Evolutionary conservation across 805 yeast genomes (phyloP), one percentile per base, ranked within the genome.

Genomic region (Candida lessepsii): DNA sequence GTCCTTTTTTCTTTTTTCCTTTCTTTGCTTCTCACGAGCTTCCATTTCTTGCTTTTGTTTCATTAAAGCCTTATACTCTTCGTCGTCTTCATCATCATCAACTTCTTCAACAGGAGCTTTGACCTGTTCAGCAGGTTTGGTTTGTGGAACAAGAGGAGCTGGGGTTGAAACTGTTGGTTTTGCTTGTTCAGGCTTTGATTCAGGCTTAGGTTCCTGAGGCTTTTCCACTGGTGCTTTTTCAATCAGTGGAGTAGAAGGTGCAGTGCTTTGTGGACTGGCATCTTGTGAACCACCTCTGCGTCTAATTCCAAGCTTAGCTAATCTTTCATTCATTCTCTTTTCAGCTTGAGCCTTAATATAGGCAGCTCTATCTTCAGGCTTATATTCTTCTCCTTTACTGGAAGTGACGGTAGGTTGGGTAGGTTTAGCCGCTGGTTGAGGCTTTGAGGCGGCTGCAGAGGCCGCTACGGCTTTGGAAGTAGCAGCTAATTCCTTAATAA

Each of bases 281-380:
- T 28, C 35, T 20, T 19, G 18, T 19, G 27, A 16, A 3, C 33
- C 42, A 13, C 51, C 47, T 45, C 55, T 57, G 42, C 65, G 62
- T 55, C 79, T 67, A 44, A 87, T 75, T 2, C 96, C 96, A 42
- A 88, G 71, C 46, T 81, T 84, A 2, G 95, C 95, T 53, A 88
- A 70, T 52, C 88, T 73, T 52, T 86, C 95, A 45, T 80, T 81
- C 96, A 89, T 88, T 61, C 86, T 76, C 60, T 67, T 67, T 53
- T 81, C 80, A 1, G 76, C 75, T 54, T 86, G 91, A 13, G 88
- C 91, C 58, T 86, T 88, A 39, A 87, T 80, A 52, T 78, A 75
- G n/a, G 86, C 83, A 4, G 93, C 76, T 45, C 95, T 71, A 33
- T 85, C 90, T 43, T 78, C 84, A 1, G 85, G 72, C 21, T 58